These are phyloP conservation scores for Astragalus glycyphyllos DNA, from an alignment of 306 rosid species.

Conservation along the genomic window DNA sequence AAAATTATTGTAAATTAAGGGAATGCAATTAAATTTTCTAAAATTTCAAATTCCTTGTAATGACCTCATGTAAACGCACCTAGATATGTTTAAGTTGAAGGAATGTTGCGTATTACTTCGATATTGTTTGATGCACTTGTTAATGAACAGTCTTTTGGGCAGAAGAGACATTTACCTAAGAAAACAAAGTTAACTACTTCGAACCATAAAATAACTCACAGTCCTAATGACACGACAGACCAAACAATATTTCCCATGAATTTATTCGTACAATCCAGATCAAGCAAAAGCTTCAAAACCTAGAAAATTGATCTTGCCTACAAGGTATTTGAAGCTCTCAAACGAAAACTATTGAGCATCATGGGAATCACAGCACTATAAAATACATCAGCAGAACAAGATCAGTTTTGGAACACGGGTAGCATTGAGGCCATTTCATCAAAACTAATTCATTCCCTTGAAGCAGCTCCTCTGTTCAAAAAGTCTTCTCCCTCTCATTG, in stretches of 20 bases:
- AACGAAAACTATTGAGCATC: conserved; percentile 32
- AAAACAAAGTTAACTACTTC: conserved; percentile 29
- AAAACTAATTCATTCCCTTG: conserved; percentile 41
- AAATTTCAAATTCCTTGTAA: no score
- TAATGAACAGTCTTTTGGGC: no score
- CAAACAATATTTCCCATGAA: conserved; percentile 37
- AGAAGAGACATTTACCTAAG: conserved; percentile 36
- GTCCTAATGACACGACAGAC: conserved; percentile 31
- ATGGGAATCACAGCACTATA: conserved; percentile 24
- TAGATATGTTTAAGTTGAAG: no score
- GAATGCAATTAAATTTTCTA: no score
- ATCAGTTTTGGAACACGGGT: conserved; percentile 48
- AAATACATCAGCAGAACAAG: conserved; percentile 34
- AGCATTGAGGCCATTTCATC: conserved; percentile 45
- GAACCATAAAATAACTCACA: conserved; percentile 20
- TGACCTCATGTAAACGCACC: no score
- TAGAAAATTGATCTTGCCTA: conserved; percentile 44
- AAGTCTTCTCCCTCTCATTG: conserved; percentile 27
- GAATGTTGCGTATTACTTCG: neutral
- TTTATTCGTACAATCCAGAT: conserved; percentile 49
- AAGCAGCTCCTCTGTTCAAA: conserved; percentile 46
- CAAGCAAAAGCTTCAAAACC: conserved; percentile 45
- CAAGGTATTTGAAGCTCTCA: conserved; percentile 37
- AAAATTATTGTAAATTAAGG: no score
- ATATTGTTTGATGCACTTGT: no score